A percentile compares a stretch with the other conserved stretches of the same genome.
These are phyloP conservation scores for Saccharomyces hybrid DNA, from an alignment of 1,139 yeast species.

Conservation along the genomic window DNA sequence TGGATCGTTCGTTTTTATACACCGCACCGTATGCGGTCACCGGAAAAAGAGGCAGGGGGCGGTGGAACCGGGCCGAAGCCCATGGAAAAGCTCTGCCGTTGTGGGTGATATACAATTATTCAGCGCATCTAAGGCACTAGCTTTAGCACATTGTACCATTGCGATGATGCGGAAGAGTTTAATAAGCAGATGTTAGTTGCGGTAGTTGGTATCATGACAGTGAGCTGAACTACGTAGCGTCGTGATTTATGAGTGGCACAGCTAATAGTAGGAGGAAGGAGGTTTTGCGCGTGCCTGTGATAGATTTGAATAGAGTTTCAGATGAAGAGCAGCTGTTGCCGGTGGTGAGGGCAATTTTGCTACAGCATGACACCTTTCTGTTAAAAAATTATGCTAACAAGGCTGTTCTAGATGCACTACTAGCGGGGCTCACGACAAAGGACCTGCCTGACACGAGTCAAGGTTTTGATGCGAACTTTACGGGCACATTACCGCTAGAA, in stretches of 20 bases:
- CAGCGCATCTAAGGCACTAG: conserved; percentile 1
- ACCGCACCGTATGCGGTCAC: neutral
- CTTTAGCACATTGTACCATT: neutral
- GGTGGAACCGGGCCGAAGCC: conserved; percentile 1
- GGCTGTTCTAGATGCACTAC: conserved; percentile 12
- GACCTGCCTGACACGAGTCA: conserved; percentile 12
- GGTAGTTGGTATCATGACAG: neutral
- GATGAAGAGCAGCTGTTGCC: conserved; percentile 21
- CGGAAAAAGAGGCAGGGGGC: conserved; percentile 1
- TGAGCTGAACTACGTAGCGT: neutral
- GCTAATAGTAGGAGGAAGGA: neutral
- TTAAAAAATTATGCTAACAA: conserved; percentile 28
- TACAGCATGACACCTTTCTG: conserved; percentile 22
- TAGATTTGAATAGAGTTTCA: conserved; percentile 22
- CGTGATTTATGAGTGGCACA: neutral
- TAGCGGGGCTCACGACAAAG: conserved; percentile 5
- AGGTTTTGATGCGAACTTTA: conserved; percentile 26
- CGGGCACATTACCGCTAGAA: conserved; percentile 17
- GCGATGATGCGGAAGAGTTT: neutral
- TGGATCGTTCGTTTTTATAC: neutral
- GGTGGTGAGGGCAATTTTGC: conserved; percentile 18
- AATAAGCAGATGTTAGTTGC: neutral
- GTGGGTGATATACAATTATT: neutral
- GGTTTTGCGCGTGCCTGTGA: conserved; percentile 12
- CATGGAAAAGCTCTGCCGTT: neutral